These are phyloP conservation scores for Agaricus blazei DNA, from an alignment of 768 basidiomycete genomes.

Conservation along the genomic window DNA sequence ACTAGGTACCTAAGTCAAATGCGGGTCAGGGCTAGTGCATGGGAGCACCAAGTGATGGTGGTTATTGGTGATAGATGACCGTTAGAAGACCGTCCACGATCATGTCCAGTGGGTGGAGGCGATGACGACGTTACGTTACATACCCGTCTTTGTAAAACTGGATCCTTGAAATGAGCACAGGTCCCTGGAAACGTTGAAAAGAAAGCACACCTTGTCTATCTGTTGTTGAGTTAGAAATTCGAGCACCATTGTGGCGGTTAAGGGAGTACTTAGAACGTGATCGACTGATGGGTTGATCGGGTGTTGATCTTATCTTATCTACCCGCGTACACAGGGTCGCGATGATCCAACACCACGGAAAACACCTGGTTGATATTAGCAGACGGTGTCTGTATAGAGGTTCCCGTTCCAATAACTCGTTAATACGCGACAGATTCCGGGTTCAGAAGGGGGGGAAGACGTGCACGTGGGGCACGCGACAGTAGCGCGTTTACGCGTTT, in stretches of 20 bases:
- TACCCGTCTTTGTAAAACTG: conserved; percentile 29
- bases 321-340: background rate
- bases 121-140: conserved; percentile 3
- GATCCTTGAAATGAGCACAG: background rate
- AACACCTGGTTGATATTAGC: too few relatives aligned
- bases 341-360: too few relatives aligned
- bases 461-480: conserved; percentile 9
- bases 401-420: too few relatives aligned
- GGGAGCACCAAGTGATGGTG: background rate
- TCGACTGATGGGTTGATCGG: background rate
- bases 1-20: conserved; percentile 61
- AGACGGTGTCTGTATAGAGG: too few relatives aligned
- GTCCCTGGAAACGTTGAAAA: background rate
- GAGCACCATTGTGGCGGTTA: background rate
- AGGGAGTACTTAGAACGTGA: background rate
- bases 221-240: conserved; percentile 53
- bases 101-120: background rate
- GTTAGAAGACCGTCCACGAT: background rate
- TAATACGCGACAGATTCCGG: too few relatives aligned
- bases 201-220: conserved; percentile 44
- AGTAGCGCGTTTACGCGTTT: conserved; percentile 9
- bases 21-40: background rate
- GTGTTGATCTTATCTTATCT: conserved; percentile 8
- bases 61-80: background rate
- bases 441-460: too few relatives aligned